Evolutionary conservation across 768 basidiomycete species (phyloP), one percentile per base, ranked within the genome.

Genomic region (Stropharia rugosoannulata): DNA sequence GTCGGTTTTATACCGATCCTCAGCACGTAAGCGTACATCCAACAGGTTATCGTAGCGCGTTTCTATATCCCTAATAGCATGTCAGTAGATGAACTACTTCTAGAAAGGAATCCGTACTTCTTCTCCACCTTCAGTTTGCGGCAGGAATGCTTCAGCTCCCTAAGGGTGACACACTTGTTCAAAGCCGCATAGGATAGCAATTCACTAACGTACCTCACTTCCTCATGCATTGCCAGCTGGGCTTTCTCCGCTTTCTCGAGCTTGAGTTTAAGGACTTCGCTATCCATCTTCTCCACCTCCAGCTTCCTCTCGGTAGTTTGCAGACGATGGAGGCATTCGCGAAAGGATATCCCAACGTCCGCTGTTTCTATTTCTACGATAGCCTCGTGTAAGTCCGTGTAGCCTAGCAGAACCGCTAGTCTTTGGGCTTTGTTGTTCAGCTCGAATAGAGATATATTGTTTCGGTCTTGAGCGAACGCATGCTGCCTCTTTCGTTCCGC

Each of bases 1-100:
- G 64, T 87, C 81, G 16, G 58, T 55, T 56, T 79, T 75, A 66
- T 82, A 83, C 16, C 75, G 77, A 18, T 66, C 71, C 10, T 74
- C 75, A 11, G 78, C 77, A 1, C 79, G 75, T 49, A 76, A 72
- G 51, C 78, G 78, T 27, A 73, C 70, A 38, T 71, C 69, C 5
- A 68, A 57, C 1, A 88, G 69, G 0, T 70, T 72, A 39, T 83
- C 79, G 54, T 80, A 83, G 11, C 74, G 74, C 35, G 50, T 61
- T 52, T 75, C 62, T 2, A 83, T 67, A 8, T 72, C 61, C 0
- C 66, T 59, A 5, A 2, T 6, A 2, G 7, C 15, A 22, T 19
- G 10, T 61, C 6, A 58, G 48, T 35, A 11, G n/a, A 16, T 35
- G 25, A 5, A 39, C 16, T 19, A 6, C 5, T 13, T 39, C 35